Evolutionary conservation across 768 basidiomycete species (phyloP).

Genomic region (Rhodotorula graminis): DNA sequence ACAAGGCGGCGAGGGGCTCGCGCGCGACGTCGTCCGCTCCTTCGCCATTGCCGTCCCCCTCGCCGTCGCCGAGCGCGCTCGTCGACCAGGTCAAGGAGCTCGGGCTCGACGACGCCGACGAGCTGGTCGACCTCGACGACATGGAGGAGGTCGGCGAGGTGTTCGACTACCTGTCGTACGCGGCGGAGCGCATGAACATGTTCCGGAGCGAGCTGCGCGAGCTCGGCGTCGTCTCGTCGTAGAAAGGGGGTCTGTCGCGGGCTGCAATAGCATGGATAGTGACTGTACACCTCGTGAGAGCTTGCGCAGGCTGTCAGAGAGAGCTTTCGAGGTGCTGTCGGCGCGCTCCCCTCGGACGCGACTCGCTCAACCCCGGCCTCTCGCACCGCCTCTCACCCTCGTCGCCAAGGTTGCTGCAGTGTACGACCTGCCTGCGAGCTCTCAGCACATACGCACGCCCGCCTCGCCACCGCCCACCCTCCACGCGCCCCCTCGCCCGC

Average conservation of each 20-base stretch:
- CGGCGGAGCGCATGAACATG: conserved; percentile 51
- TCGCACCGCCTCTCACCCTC: too few species aligned
- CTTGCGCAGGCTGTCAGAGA: too few species aligned
- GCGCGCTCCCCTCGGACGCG: neutral
- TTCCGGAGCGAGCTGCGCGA: conserved; percentile 49
- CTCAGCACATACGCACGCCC: neutral
- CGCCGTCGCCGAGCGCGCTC: neutral
- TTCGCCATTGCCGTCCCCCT: neutral
- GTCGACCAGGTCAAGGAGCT: conserved; percentile 12
- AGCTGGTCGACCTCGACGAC: conserved; percentile 51
- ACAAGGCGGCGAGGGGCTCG: conserved; percentile 9
- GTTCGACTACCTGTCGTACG: conserved; percentile 86
- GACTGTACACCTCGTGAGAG: too few species aligned
- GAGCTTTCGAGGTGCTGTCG: too few species aligned
- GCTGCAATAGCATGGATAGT: neutral
- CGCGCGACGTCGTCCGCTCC: neutral
- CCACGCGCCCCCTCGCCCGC: neutral
- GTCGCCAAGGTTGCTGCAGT: too few species aligned
- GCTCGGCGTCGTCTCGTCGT: conserved; percentile 42
- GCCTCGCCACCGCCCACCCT: too few species aligned
- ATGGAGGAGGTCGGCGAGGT: conserved; percentile 62
- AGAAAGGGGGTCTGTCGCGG: too few species aligned
- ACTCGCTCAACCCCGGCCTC: neutral
- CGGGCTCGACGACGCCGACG: conserved; percentile 40
- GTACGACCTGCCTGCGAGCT: too few species aligned